Percentiles rank a stretch among this genome's conserved stretches.
phyloP scores from a whole-genome alignment of 2,329 filamentous ascomycete species.

The Aspergillus udagawae region DNA sequence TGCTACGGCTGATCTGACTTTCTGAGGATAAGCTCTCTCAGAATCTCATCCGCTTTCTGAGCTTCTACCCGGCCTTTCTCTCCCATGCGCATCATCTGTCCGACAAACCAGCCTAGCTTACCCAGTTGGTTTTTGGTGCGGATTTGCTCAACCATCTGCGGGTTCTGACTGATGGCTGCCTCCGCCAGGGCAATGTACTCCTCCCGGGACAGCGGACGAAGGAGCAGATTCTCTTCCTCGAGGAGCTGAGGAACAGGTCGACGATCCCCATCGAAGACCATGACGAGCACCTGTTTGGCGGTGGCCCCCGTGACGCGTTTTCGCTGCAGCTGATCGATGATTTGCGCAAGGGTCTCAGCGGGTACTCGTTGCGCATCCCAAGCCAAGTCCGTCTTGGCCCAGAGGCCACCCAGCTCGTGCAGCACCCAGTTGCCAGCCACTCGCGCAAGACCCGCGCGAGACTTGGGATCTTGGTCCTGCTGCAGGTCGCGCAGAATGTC shows the following conservation, averaged over 20 bases:
- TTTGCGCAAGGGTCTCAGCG: conserved; percentile 40
- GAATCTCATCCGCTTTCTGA: conserved; percentile 51
- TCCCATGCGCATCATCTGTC: conserved; percentile 62
- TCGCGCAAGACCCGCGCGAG: conserved; percentile 41
- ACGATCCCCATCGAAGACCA: conserved; percentile 51
- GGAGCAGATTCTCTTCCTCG: conserved; percentile 51
- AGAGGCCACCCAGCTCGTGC: conserved; percentile 68
- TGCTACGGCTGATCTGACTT: conserved; percentile 6
- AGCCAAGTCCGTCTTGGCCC: conserved; percentile 48
- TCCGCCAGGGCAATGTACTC: conserved; percentile 56
- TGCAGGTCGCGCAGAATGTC: conserved; percentile 31
- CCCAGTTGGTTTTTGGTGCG: conserved; percentile 56
- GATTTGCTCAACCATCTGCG: conserved; percentile 57
- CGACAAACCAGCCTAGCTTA: conserved; percentile 66
- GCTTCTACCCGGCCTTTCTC: conserved; percentile 61
- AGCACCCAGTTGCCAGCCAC: conserved; percentile 65
- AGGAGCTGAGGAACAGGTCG: conserved; percentile 52
- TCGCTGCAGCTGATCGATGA: conserved; percentile 43
- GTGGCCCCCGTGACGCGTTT: conserved; percentile 51
- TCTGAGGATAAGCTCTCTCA: conserved; percentile 47
- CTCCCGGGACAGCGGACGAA: conserved; percentile 52
- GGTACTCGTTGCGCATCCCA: conserved; percentile 41
- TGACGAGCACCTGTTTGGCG: conserved; percentile 57
- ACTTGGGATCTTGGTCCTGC: conserved; percentile 20
- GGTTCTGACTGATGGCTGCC: conserved; percentile 51